A percentile compares a stretch with the other conserved stretches of the same genome.
Conservation (phyloP, 164 flowering plant species). For the Amborella trichopoda region DNA sequence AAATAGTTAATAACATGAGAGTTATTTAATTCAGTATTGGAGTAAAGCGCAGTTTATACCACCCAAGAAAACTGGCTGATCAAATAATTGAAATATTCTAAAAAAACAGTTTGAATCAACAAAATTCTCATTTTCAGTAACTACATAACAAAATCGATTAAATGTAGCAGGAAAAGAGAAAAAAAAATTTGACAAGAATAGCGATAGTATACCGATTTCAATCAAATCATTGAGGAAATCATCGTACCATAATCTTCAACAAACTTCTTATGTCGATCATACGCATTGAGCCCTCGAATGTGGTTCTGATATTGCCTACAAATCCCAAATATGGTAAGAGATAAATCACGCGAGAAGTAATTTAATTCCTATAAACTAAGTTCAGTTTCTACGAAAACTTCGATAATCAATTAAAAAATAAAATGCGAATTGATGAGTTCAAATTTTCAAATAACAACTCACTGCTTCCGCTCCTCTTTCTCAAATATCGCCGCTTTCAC, state of each 20-base stretch:
- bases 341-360: not conserved
- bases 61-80: no score
- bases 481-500: conserved; percentile 50
- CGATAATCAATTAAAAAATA: not conserved
- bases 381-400: not conserved
- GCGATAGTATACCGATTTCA: not conserved
- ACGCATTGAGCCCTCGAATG: conserved; percentile 78
- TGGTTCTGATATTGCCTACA: conserved; percentile 88
- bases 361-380: not conserved
- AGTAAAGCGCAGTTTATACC: no score
- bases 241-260: conserved; percentile 64
- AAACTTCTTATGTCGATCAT: conserved; percentile 88
- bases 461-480: conserved; percentile 75
- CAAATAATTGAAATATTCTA: no score
- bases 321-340: not conserved
- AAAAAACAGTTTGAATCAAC: no score
- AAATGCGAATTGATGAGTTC: not conserved
- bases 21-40: no score
- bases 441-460: no score
- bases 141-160: no score
- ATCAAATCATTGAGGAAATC: not conserved
- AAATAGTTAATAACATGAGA: no score
- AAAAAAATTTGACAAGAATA: no score
- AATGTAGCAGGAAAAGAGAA: no score
- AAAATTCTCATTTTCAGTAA: no score